Evolutionary conservation across 208 protist genomes (phyloP), one percentile per base, ranked within the genome.

Genomic region (Naegleria lovaniensis): DNA sequence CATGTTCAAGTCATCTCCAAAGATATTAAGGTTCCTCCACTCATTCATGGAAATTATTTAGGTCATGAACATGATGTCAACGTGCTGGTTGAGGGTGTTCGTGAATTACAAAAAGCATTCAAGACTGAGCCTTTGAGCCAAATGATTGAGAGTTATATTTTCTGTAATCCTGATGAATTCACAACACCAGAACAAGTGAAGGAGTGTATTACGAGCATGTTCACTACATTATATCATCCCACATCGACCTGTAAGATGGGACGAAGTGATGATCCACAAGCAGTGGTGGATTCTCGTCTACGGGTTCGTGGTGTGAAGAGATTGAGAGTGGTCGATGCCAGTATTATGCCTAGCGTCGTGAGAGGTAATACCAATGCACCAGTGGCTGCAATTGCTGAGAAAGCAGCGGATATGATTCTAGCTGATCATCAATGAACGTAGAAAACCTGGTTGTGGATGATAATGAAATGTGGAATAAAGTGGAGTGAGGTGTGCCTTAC

Each of bases 331-430:
- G 93, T 41, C 22, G 93, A 94, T 92, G 90, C 91, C n/a, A 89
- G 40, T 55, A 88, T 94, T 48, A 93, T 94, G 93, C 93, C 93
- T 55, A 51, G 25, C 52, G 93, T 94, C 4, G 7, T 86, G 5
- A 41, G 85, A n/a, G 93, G 93, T 1, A 93, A 94, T 75, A 94
- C 93, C 36, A 92, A 92, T 91, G 36, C 91, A 25, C 93, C 93
- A 22, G 33, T 41, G n/a, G 22, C 93, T 9, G 52, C 93, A 0
- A 94, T 94, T 43, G 93, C 25, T 25, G 84, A 88, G 16, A 88
- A 88, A 36, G 84, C 79, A 43, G 33, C 75, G 0, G 33, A 83
- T 15, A 83, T 83, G 22, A 40, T 83, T 40, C 39, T 83, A 83
- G 33, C 11, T 4, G 55, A 67, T 48, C 43, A 48, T 9, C 1